Evolutionary conservation across 2,329 filamentous ascomycete species (phyloP), one percentile per base, ranked within the genome.

Genomic region (Hypoxylon sp.): DNA sequence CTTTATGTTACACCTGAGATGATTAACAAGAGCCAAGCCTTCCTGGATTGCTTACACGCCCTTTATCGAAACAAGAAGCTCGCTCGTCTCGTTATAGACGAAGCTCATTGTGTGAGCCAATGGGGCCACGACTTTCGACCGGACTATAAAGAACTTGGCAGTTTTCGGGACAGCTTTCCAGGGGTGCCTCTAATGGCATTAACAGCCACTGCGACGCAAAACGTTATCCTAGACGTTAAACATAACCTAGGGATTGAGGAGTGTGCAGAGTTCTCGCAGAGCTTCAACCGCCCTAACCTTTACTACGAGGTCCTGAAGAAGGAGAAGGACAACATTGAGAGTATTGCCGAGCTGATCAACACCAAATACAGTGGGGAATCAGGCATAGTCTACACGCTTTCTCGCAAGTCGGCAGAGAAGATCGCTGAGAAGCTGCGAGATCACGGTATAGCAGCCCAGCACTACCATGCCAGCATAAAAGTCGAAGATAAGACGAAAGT

Each of bases 41-140:
- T 98, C 78, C 82, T 89, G 63, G 85, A 84, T 56, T 87, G 85
- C 2, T 84, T 99, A 69, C 81, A 87, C 56, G 84, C 83, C 2
- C 83, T 99, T n/a, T 87, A 97, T 78, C 79, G 80, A 13, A 89
- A 89, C 55, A 83, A 86, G 2, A 92, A 91, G 73, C 88, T 99
- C 57, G 95, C 97, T 14, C 89, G 96, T 25, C 89, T 99, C 52
- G 96, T 99, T 58, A 97, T 99, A 69, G 96, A 99, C 73, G 97
- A 99, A 81, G 96, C 96, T n/a, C 96, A 99, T 79, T 99, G 96
- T 79, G 95, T 99, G 25, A 98, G 96, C 79, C 94, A 99, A 83
- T 99, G 96, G 96, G 96, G 96, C 0, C 96, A 99, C 74, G 96
- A 99, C 79, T 99, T 99, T 77, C 89, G 97, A 49, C 95, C 94